Evolutionary conservation across 495 filamentous ascomycete genomes (phyloP), one percentile per base, ranked within the genome.

Genomic region (Podospora anserina): DNA sequence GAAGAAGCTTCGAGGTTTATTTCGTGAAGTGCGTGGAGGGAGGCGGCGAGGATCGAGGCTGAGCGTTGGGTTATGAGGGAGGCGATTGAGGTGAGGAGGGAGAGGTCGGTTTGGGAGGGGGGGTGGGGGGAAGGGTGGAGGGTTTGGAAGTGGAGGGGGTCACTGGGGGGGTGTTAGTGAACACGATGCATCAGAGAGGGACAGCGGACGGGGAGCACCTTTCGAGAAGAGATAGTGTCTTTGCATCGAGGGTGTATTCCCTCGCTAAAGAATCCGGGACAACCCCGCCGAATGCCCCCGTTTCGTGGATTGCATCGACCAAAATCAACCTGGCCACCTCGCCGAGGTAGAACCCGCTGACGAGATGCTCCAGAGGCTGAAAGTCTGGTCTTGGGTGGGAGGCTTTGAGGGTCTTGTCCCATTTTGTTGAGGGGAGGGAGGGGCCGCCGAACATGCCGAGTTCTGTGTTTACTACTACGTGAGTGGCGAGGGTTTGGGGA

Each of bases 361-460:
- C 89, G 79, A 94, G 86, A 69, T 94, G 90, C 77, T 96, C 92
- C 32, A 94, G 84, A 0, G 92, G 92, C 71, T 95, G 92, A 70
- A 95, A 96, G 0, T 91, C 90, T 0, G 92, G 92, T 4, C 87
- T 85, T 16, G 89, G 84, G 74, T 91, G 90, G 1, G 80, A 84
- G 2, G 76, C 79, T 66, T 89, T 88, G 13, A 96, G 79, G 34
- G 82, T 74, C 15, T 79, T 69, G 70, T 96, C 92, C 91, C 91
- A 94, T 70, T 85, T 87, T 3, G 92, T 93, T 59, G 89, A 79
- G 9, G 90, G 87, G 4, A 90, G 81, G 23, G 91, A 88, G 60
- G 86, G 91, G 7, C 86, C 83, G 60, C 89, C 89, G 59, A 90
- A 89, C 87, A 96, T 94, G 63, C 91, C 90, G 79, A 91, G 85